phyloP scores from a whole-genome alignment of 1,139 yeast species.

The Diutina neorugosa region DNA sequence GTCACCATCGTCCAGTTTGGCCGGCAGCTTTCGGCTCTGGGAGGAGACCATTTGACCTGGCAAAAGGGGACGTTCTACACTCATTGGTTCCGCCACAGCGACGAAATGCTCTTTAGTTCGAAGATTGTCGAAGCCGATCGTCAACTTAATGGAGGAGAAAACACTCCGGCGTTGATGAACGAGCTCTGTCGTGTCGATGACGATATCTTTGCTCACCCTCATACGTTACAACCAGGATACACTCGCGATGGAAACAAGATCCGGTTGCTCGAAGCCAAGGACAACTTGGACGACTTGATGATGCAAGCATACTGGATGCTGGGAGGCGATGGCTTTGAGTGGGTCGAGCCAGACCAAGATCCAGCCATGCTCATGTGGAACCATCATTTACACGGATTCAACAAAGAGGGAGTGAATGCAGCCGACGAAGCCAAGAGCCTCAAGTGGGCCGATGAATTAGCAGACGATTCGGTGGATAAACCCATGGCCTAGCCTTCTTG shows the following conservation, averaged over 20 bases:
- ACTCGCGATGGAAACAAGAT: slow-evolving; percentile 29
- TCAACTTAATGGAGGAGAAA: slow-evolving; percentile 28
- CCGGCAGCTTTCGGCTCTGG: slow-evolving; percentile 29
- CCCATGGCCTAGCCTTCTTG: background rate
- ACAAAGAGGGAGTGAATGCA: slow-evolving; percentile 12
- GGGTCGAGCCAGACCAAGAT: slow-evolving; percentile 76
- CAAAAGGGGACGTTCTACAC: slow-evolving; percentile 53
- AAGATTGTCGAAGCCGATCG: slow-evolving; percentile 57
- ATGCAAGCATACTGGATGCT: slow-evolving; percentile 44
- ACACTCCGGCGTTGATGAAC: slow-evolving; percentile 20
- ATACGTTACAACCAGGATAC: slow-evolving; percentile 11
- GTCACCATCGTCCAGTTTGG: slow-evolving; percentile 49
- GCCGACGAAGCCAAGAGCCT: slow-evolving; percentile 11
- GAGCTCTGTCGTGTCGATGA: slow-evolving; percentile 27
- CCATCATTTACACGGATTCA: slow-evolving; percentile 17
- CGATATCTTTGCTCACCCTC: slow-evolving; percentile 14
- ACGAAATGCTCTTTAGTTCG: slow-evolving; percentile 57
- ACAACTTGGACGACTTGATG: slow-evolving; percentile 40
- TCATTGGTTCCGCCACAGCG: slow-evolving; percentile 56
- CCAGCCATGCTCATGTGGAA: slow-evolving; percentile 48
- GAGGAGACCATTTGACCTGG: slow-evolving; percentile 53
- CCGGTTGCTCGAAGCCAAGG: slow-evolving; percentile 28
- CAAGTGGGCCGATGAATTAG: slow-evolving; percentile 26
- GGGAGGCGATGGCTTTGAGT: slow-evolving; percentile 58
- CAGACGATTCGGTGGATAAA: background rate